These are phyloP conservation scores for Talaromyces nanjingensis DNA, from an alignment of 495 filamentous ascomycete species.

Conservation along the genomic window DNA sequence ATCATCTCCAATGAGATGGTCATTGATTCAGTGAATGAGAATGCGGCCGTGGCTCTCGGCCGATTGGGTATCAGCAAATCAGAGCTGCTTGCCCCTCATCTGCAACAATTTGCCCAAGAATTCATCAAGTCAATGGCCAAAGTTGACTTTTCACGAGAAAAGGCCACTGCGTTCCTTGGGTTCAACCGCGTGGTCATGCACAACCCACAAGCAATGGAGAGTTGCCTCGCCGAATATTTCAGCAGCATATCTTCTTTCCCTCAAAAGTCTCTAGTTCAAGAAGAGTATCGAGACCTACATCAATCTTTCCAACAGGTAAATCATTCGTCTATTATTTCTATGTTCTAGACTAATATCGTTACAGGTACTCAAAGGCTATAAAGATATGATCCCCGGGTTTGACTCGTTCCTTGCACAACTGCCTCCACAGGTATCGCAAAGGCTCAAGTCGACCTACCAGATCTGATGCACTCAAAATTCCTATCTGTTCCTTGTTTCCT, in stretches of 20 bases:
- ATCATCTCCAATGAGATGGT: conserved; percentile 80
- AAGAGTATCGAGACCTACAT: conserved; percentile 45
- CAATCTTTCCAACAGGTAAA: conserved; percentile 47
- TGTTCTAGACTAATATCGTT: neutral
- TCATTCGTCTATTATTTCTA: conserved; percentile 18
- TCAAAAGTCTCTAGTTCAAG: conserved; percentile 47
- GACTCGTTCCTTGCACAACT: conserved; percentile 68
- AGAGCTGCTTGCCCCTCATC: conserved; percentile 68
- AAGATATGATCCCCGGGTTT: conserved; percentile 79
- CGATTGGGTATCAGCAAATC: conserved; percentile 79
- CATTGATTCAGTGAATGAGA: conserved; percentile 87
- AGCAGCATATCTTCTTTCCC: conserved; percentile 70
- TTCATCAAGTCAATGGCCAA: conserved; percentile 79
- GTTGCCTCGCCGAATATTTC: conserved; percentile 75
- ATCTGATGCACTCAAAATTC: conserved; percentile 17
- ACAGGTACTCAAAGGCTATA: conserved; percentile 76
- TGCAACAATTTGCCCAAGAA: conserved; percentile 70
- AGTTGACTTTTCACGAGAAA: conserved; percentile 87
- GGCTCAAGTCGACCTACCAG: conserved; percentile 39
- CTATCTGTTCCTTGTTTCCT: neutral
- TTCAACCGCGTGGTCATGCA: conserved; percentile 77
- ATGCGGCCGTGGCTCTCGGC: conserved; percentile 89
- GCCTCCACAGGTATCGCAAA: conserved; percentile 53
- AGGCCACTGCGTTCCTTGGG: conserved; percentile 85
- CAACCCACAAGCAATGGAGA: conserved; percentile 91